phyloP scores from a whole-genome alignment of 805 yeast genomes.

The Lipomyces orientalis region DNA sequence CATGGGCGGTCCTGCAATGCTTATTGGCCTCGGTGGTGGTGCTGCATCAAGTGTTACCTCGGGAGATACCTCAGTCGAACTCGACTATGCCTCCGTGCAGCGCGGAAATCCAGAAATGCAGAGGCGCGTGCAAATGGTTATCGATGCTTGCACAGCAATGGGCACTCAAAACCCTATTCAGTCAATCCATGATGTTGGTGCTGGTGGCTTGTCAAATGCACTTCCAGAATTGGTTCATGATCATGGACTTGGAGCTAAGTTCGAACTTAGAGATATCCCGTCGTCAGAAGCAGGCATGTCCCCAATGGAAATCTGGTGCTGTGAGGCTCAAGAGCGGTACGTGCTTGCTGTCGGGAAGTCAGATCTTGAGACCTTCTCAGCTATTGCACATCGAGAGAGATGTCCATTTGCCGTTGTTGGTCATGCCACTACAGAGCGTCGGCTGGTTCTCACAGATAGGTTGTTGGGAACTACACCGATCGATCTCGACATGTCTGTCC shows the following conservation, averaged over 20 bases:
- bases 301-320: conserved; percentile 99
- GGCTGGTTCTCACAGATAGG: conserved; percentile 79
- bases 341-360: conserved; percentile 89
- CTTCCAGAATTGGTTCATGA: conserved; percentile 97
- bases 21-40: conserved; percentile 99
- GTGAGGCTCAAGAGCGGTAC: conserved; percentile 98
- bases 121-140: conserved; percentile 98
- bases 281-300: conserved; percentile 97
- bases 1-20: conserved; percentile 96
- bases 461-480: conserved; percentile 83
- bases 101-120: conserved; percentile 99
- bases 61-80: conserved; percentile 93
- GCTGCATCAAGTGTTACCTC: conserved; percentile 98
- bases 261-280: conserved; percentile 88
- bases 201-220: conserved; percentile 98
- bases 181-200: conserved; percentile 98
- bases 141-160: conserved; percentile 87
- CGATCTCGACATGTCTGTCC: conserved; percentile 91
- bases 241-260: conserved; percentile 91
- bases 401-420: conserved; percentile 97
- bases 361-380: conserved; percentile 71
- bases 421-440: conserved; percentile 84
- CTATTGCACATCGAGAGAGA: conserved; percentile 91
- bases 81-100: conserved; percentile 98
- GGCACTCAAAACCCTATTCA: conserved; percentile 82